These are phyloP conservation scores for Fusarium tjaetaba DNA, from an alignment of 2,329 filamentous ascomycete species.

Conservation along the genomic window DNA sequence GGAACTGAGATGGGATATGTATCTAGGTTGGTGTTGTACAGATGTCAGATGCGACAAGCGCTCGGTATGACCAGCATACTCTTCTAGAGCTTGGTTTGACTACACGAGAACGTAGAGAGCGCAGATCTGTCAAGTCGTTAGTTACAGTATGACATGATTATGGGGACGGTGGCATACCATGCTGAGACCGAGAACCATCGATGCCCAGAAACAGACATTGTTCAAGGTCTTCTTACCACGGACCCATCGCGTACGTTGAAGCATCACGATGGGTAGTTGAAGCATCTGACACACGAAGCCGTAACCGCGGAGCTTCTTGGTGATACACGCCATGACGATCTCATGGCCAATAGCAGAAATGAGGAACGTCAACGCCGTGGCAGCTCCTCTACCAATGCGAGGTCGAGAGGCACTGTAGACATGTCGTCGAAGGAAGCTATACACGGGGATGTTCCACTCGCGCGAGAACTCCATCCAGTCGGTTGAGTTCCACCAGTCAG, in stretches of 20 bases:
- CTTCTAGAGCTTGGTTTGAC: constrained; percentile 19
- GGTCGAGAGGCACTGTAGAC: constrained; percentile 87
- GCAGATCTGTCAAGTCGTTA: constrained; percentile 56
- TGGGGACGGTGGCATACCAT: constrained; percentile 65
- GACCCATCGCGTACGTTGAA: constrained; percentile 84
- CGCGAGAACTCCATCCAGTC: constrained; percentile 96
- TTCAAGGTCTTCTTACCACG: constrained; percentile 81
- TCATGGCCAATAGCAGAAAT: constrained; percentile 92
- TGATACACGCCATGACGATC: constrained; percentile 97
- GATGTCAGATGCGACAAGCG: neutral
- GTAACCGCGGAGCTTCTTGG: constrained; percentile 94
- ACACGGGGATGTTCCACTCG: constrained; percentile 98
- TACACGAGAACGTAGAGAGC: constrained; percentile 63
- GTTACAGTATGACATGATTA: neutral
- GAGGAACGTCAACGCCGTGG: constrained; percentile 91
- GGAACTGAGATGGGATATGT: neutral
- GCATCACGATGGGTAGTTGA: constrained; percentile 92
- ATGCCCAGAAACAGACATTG: constrained; percentile 90
- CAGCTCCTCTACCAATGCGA: constrained; percentile 78
- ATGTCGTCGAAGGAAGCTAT: constrained; percentile 93
- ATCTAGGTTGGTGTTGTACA: neutral
- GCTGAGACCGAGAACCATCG: constrained; percentile 87
- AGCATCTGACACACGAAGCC: constrained; percentile 96
- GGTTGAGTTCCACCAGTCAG: constrained; percentile 79
- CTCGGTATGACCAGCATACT: constrained; percentile 14